Evolutionary conservation across 169 alveolate species (phyloP), one percentile per base, ranked within the genome.

Genomic region (Eimeria falciformis): DNA sequence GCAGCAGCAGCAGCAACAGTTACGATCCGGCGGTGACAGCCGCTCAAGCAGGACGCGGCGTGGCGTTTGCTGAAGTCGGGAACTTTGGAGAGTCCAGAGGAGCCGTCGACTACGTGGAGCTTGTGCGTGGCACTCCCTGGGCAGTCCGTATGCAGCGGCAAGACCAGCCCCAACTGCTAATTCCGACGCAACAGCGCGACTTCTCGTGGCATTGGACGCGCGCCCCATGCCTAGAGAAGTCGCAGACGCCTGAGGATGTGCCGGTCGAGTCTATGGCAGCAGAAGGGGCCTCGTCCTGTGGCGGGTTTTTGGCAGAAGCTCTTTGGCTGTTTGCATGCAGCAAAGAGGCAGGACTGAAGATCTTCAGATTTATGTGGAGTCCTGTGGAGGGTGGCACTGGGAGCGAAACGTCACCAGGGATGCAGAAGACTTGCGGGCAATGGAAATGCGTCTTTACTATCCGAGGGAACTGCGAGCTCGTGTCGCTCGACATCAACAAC

Each of bases 291-390:
- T 9, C 40, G 0, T 11, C 50, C 18, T 58, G 91, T 66, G 79
- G 91, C 58, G 93, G 88, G 47, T 62, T 87, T 3, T 50, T 29
- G 25, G 93, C 93, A 4, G 90, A 47, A 18, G 93, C 93, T 0
- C 89, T 89, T 1, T 89, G 93, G 93, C 81, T 89, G 40, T 89
- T 89, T 55, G 93, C 93, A 23, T 53, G 79, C 56, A 89, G 93
- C 89, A 75, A 89, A 55, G 89, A 55, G 3, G 66, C 82, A 18
- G 89, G 93, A 6, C 29, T 89, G 9, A 55, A 56, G 62, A 68
- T 89, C 23, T 89, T 89, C 27, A 37, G 93, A n/a, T 89, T 53
- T 53, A 53, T 47, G 56, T 89, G 93, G 93, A 43, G 55, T 12
- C 21, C 27, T 37, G 79, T 53, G 47, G 37, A 66, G 45, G 69